Evolutionary conservation across 495 filamentous ascomycete species (phyloP), one percentile per base, ranked within the genome.

Genomic region (Aspergillus sclerotiicarbonarius): DNA sequence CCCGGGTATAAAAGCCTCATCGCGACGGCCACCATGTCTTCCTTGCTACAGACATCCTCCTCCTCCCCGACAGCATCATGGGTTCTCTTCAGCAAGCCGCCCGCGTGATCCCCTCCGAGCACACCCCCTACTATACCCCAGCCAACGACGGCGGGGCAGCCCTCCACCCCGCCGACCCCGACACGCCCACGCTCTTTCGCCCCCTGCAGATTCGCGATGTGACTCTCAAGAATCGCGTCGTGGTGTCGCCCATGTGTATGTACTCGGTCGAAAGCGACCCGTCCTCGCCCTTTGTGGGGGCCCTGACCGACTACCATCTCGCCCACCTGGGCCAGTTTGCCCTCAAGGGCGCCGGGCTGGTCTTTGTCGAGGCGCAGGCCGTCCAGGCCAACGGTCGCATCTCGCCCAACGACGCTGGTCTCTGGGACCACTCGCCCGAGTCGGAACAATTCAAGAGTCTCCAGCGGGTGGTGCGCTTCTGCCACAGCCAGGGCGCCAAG

Each of bases 191-290:
- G 2, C 71, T 89, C 39, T 89, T 89, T 71, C 78, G 79, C 18
- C 87, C 87, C 0, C 62, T 90, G 58, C 81, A 66, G 51, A 84
- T 93, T 62, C 83, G 88, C 53, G 80, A 79, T 66, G 60, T 88
- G n/a, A 84, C 75, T 0, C 74, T 92, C 25, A 87, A 88, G 61
- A 92, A 95, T 70, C 84, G 90, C 52, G 82, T 90, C 59, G 79
- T 78, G 7, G 80, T 84, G 13, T 63, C 71, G 8, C 75, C 76
- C 9, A 75, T 77, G 70, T 91, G 89, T 78, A 86, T 80, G 64
- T 91, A 90, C 69, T 85, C 81, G 10, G 79, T 87, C 15, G 76
- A 85, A 5, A 54, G 69, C 3, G 56, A 74, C 57, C 70, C 68
- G 5, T 20, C 47, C 2, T 73, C 72, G 5, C 71, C 72, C 1